These are phyloP conservation scores for Heteromeles arbutifolia DNA, from an alignment of 306 rosid genomes.

Conservation along the genomic window DNA sequence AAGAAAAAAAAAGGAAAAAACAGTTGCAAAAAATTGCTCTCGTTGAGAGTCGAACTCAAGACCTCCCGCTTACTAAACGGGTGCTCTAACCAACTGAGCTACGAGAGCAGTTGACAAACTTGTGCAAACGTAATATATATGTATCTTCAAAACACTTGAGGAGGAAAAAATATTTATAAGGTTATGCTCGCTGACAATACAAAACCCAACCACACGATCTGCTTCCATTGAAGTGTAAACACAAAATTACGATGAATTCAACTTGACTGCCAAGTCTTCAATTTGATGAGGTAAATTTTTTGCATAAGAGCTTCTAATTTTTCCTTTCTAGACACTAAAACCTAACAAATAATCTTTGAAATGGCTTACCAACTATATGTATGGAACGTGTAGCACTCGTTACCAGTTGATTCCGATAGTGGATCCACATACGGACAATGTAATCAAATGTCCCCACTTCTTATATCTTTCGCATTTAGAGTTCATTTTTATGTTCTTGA, in stretches of 20 bases:
- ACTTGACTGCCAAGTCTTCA: neutral
- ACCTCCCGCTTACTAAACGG: slow-evolving; percentile 16
- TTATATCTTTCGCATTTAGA: neutral
- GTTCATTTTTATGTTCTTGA: too few species aligned
- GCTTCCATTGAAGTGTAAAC: neutral
- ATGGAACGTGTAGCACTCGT: neutral
- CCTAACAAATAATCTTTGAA: neutral
- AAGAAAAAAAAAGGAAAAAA: accelerated
- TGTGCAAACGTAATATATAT: too few species aligned
- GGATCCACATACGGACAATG: neutral
- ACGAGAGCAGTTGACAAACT: neutral
- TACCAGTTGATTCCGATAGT: neutral
- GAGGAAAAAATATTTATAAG: too few species aligned
- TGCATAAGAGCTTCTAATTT: neutral
- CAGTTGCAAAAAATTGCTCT: neutral
- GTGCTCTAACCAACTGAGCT: slow-evolving; percentile 21
- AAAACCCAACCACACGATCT: neutral
- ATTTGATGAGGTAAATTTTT: neutral
- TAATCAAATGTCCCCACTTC: neutral
- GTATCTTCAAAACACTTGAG: too few species aligned
- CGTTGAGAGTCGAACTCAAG: slow-evolving; percentile 14
- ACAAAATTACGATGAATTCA: neutral
- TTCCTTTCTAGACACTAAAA: neutral
- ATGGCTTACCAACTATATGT: neutral
- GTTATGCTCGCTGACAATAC: too few species aligned